Conservation (phyloP, 2,329 filamentous ascomycete genomes). For the Eurotiales sp. region DNA sequence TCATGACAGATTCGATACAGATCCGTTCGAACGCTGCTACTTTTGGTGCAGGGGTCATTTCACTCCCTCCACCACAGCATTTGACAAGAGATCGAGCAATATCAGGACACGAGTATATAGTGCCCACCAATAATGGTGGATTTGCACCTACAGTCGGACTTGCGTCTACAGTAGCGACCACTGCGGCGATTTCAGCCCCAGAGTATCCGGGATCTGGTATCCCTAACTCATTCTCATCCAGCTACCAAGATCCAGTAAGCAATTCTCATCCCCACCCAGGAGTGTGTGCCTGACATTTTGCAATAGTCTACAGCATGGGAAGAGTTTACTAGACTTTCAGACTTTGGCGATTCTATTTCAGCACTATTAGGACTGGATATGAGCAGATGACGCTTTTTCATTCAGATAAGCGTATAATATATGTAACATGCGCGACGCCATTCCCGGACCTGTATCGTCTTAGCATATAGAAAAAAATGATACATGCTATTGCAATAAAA, state of each 20-base stretch:
- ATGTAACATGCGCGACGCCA: no score
- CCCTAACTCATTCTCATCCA: not conserved
- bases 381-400: no score
- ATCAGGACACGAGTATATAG: not conserved
- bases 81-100: not conserved
- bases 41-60: not conserved
- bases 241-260: not conserved
- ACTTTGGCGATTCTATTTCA: no score
- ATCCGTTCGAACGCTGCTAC: not conserved
- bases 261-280: not conserved
- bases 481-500: no score
- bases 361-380: no score
- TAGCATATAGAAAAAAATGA: no score
- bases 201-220: not conserved
- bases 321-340: not conserved
- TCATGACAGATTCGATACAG: not conserved
- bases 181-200: not conserved
- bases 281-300: not conserved
- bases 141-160: not conserved
- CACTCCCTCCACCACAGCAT: not conserved
- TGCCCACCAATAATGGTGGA: no score
- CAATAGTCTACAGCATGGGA: not conserved
- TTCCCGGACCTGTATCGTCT: no score
- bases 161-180: not conserved
- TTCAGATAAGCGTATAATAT: no score